Conservation (phyloP, 2,329 filamentous ascomycete species). For the Monosporascus sp. region DNA sequence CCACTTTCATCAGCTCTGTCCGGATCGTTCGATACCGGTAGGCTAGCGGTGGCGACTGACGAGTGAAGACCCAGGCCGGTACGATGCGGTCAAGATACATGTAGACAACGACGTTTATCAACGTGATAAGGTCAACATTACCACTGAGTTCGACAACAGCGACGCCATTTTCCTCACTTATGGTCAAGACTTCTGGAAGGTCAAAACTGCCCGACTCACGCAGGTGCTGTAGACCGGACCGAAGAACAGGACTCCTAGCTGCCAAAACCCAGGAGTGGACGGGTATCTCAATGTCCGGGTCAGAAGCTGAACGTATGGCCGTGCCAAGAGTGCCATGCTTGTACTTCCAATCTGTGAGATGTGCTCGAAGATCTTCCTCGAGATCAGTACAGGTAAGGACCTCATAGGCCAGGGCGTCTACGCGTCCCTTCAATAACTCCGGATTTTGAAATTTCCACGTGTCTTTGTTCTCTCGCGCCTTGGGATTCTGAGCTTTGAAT, state of each 20-base stretch:
- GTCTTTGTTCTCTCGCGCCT: constrained; percentile 31
- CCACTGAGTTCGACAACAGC: constrained; percentile 59
- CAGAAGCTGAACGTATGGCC: constrained; percentile 49
- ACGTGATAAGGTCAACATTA: constrained; percentile 66
- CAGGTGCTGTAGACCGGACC: constrained; percentile 55
- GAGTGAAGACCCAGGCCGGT: constrained; percentile 81
- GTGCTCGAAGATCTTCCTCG: constrained; percentile 54
- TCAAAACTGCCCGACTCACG: constrained; percentile 48
- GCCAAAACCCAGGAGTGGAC: constrained; percentile 77
- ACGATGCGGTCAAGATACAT: constrained; percentile 74
- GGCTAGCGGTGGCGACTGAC: constrained; percentile 58
- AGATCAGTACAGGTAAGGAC: constrained; percentile 60
- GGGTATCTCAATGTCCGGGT: constrained; percentile 68
- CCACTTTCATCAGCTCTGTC: constrained; percentile 81
- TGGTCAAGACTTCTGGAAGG: constrained; percentile 54
- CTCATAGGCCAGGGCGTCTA: constrained; percentile 45
- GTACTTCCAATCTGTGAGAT: constrained; percentile 38
- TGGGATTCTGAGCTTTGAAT: constrained; percentile 44
- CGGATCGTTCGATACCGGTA: constrained; percentile 75
- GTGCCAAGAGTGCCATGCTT: constrained; percentile 38
- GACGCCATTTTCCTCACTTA: constrained; percentile 47
- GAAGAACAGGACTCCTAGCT: constrained; percentile 66
- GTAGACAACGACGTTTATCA: constrained; percentile 76
- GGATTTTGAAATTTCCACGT: constrained; percentile 36
- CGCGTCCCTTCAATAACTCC: constrained; percentile 44